Evolutionary conservation across 192 early-diverging fungal species (phyloP).

Genomic region (Paraglomus occultum): DNA sequence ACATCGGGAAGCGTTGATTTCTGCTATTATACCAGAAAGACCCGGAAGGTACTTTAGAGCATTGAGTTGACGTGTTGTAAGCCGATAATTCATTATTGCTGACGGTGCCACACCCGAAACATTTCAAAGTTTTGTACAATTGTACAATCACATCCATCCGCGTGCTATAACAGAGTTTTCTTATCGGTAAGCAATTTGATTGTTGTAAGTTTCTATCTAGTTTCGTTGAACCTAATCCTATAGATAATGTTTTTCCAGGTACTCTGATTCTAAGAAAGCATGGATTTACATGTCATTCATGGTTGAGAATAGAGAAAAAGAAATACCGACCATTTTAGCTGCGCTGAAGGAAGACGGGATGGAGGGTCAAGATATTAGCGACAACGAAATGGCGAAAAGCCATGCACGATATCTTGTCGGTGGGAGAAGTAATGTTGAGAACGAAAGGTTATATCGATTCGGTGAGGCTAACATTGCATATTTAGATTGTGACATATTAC

Average conservation of each 20-base stretch:
- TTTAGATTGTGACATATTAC: background rate
- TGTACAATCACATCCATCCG: constrained; percentile 83
- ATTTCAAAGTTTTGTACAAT: constrained; percentile 60
- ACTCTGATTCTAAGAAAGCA: constrained; percentile 69
- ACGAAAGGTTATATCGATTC: constrained; percentile 93
- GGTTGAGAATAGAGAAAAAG: constrained; percentile 66
- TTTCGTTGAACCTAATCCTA: background rate
- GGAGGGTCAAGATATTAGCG: constrained; percentile 77
- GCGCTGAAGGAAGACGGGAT: constrained; percentile 61
- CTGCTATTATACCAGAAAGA: constrained; percentile 88
- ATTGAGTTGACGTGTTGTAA: background rate
- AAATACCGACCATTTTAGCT: constrained; percentile 68
- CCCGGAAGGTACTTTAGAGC: constrained; percentile 62
- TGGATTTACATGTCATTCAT: constrained; percentile 90
- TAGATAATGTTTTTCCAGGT: constrained; percentile 48
- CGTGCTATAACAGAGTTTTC: constrained; percentile 91
- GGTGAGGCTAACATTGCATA: constrained; percentile 28
- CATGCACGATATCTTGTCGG: constrained; percentile 95
- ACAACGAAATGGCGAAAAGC: constrained; percentile 95
- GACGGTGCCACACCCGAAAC: background rate
- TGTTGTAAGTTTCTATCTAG: background rate
- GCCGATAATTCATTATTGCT: constrained; percentile 4
- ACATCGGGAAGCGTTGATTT: constrained; percentile 84
- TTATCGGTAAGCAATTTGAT: constrained; percentile 47
- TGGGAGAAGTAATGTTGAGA: constrained; percentile 69